Conservation (phyloP, 169 alveolate species). For the Plasmodium yoelii region DNA sequence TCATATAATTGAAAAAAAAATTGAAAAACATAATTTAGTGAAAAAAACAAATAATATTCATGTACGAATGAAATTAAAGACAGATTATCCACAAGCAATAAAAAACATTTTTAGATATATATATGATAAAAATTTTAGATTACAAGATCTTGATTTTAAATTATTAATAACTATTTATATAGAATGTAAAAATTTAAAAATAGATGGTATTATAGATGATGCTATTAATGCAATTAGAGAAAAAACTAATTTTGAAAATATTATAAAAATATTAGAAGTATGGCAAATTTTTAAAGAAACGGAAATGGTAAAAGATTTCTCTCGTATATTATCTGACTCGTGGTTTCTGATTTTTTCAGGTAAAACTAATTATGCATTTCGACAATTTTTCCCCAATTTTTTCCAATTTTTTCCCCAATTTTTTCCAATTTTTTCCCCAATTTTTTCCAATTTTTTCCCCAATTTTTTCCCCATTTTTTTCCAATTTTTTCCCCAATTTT, state of each 20-base stretch:
- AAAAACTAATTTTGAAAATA: conserved; percentile 55
- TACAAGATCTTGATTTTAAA: conserved; percentile 52
- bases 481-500: too few species aligned
- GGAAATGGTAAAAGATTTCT: conserved; percentile 29
- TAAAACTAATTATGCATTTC: conserved; percentile 8
- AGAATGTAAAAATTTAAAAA: conserved; percentile 59
- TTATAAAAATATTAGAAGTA: conserved; percentile 25
- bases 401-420: not conserved
- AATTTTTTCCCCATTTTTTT: not conserved
- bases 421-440: not conserved
- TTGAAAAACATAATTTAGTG: conserved; percentile 42
- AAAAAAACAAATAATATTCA: conserved; percentile 53
- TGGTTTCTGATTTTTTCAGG: conserved; percentile 28
- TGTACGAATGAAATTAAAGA: conserved; percentile 62
- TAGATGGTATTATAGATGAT: conserved; percentile 48
- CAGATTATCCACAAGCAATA: conserved; percentile 70
- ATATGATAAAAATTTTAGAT: conserved; percentile 40
- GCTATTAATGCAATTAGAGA: conserved; percentile 25
- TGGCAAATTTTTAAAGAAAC: conserved; percentile 26
- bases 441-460: too few species aligned
- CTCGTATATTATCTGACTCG: conserved; percentile 59
- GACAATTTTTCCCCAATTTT: too few species aligned
- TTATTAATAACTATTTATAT: conserved; percentile 56
- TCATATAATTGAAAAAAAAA: conserved; percentile 68
- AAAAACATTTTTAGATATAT: conserved; percentile 52